Conservation (phyloP, 768 basidiomycete species). For the Boletales sp. region DNA sequence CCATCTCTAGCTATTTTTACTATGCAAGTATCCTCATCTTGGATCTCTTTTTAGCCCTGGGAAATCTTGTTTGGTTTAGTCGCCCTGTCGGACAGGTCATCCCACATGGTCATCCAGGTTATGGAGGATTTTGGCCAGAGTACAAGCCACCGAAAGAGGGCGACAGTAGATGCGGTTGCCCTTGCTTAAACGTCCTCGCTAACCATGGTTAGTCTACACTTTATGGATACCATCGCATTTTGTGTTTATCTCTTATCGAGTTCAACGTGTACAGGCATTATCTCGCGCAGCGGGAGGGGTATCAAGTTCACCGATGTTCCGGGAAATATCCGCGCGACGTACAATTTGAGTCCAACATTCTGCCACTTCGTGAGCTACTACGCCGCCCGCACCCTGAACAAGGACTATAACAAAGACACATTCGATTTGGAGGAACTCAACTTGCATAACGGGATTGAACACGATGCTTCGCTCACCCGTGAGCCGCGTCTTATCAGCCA, state of each 20-base stretch:
- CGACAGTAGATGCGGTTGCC: constrained; percentile 70
- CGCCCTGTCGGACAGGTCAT: constrained; percentile 50
- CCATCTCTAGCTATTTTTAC: constrained; percentile 3
- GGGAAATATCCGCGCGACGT: constrained; percentile 45
- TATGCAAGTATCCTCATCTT: constrained; percentile 1
- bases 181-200: constrained; percentile 72
- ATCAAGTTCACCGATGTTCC: constrained; percentile 53
- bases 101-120: constrained; percentile 49
- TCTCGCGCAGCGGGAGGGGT: constrained; percentile 61
- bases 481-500: background rate
- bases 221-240: constrained; percentile 32
- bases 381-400: constrained; percentile 55
- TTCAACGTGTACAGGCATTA: constrained; percentile 27
- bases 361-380: constrained; percentile 59
- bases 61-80: constrained; percentile 8
- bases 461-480: constrained; percentile 30
- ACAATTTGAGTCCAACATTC: constrained; percentile 68
- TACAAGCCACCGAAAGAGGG: constrained; percentile 53
- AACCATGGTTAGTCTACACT: constrained; percentile 66
- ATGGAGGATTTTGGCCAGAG: constrained; percentile 64
- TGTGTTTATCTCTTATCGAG: too few relatives aligned
- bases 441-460: constrained; percentile 18
- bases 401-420: constrained; percentile 51
- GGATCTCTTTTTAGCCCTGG: constrained; percentile 14
- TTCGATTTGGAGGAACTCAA: constrained; percentile 51